These are phyloP conservation scores for Begonia masoniana DNA, from an alignment of 306 rosid genomes.

Conservation along the genomic window DNA sequence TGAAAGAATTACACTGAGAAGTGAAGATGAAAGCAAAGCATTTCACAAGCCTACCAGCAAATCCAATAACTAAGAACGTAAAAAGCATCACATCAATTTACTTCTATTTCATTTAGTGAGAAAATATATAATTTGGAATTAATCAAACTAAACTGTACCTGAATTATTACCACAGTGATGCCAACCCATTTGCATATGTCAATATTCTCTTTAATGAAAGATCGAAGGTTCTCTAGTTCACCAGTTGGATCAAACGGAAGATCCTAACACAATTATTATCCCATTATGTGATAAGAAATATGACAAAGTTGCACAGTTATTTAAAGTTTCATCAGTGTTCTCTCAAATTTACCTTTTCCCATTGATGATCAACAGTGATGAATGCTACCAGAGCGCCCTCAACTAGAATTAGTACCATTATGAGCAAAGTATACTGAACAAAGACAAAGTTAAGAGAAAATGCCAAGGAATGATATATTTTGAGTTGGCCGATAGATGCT, in stretches of 20 bases:
- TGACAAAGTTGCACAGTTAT: neutral
- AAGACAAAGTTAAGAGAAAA: slow-evolving; percentile 39
- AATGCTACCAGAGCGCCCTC: slow-evolving; percentile 76
- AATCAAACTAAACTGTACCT: slow-evolving; percentile 36
- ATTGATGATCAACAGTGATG: slow-evolving; percentile 57
- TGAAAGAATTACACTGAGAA: slow-evolving; percentile 6
- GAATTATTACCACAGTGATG: slow-evolving; percentile 40
- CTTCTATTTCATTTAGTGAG: neutral
- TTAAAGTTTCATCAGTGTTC: slow-evolving; percentile 4
- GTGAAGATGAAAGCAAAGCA: no score
- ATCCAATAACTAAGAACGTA: no score
- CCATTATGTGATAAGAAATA: neutral
- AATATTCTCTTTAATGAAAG: slow-evolving; percentile 53
- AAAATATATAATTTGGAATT: slow-evolving; percentile 2
- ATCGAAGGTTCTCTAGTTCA: slow-evolving; percentile 43
- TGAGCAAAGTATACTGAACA: slow-evolving; percentile 52
- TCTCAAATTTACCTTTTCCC: slow-evolving; percentile 65
- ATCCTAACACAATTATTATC: slow-evolving; percentile 39
- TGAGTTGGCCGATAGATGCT: no score
- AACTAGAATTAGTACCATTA: slow-evolving; percentile 30
- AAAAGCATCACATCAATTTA: no score
- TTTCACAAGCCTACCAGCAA: no score
- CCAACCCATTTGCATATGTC: slow-evolving; percentile 81
- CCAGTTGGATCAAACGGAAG: slow-evolving; percentile 85
- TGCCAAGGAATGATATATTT: neutral